Evolutionary conservation across 2,329 filamentous ascomycete genomes (phyloP).

Genomic region (Fusarium proliferatum): DNA sequence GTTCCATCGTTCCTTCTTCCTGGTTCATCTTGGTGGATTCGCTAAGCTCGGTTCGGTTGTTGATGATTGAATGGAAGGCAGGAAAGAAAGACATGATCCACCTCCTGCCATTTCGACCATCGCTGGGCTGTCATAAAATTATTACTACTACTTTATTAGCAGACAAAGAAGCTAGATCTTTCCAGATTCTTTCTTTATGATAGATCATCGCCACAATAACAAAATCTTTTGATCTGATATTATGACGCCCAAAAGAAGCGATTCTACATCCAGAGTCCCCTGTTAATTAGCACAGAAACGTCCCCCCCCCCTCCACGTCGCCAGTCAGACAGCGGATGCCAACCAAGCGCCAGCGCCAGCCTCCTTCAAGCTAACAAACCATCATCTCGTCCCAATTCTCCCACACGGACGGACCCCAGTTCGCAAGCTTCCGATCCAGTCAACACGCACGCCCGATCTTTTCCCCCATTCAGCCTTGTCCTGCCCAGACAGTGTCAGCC

Average conservation of each 20-base stretch:
- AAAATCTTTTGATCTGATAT: not conserved
- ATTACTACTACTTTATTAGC: not conserved
- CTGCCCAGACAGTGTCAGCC: constrained; percentile 31
- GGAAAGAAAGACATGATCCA: constrained; percentile 24
- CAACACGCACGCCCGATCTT: constrained; percentile 25
- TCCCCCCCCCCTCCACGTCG: constrained; percentile 7
- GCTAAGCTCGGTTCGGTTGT: constrained; percentile 20
- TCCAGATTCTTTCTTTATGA: not conserved
- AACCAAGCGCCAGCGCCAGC: constrained; percentile 33
- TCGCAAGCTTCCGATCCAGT: constrained; percentile 34
- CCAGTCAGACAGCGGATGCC: constrained; percentile 17
- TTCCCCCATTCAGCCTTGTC: constrained; percentile 40
- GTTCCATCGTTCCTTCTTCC: constrained; percentile 22
- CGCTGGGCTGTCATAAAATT: not conserved
- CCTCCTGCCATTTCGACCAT: constrained; percentile 8
- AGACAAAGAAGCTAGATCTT: not conserved
- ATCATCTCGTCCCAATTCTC: constrained; percentile 31
- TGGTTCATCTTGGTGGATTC: constrained; percentile 25
- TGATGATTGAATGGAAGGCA: constrained; percentile 14
- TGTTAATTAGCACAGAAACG: constrained; percentile 31
- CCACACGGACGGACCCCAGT: constrained; percentile 30
- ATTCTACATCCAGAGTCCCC: constrained; percentile 8
- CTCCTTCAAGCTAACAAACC: constrained; percentile 36
- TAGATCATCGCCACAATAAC: not conserved
- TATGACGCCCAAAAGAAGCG: constrained; percentile 1